These are phyloP conservation scores for Acanthamoeba healyi DNA, from an alignment of 208 protist genomes.

Conservation along the genomic window DNA sequence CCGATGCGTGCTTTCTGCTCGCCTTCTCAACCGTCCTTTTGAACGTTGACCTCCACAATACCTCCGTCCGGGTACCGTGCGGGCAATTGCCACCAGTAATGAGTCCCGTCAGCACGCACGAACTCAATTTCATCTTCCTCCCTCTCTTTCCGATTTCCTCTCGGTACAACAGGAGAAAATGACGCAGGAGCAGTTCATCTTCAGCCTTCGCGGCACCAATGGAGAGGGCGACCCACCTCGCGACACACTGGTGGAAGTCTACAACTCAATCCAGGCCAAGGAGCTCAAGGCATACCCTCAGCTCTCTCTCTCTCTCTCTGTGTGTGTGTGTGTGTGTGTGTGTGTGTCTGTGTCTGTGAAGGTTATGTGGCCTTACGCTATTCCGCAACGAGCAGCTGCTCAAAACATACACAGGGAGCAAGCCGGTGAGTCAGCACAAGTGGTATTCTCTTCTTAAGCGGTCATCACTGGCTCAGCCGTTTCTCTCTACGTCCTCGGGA, in stretches of 20 bases:
- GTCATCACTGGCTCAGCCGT: not conserved
- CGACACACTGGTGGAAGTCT: slow-evolving; percentile 62
- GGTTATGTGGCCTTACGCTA: too few species aligned
- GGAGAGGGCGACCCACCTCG: not conserved
- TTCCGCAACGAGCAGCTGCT: not conserved
- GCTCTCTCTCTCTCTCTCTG: too few species aligned
- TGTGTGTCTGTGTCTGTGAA: too few species aligned
- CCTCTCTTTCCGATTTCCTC: not conserved
- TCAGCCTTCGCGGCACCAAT: slow-evolving; percentile 26
- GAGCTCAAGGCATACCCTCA: slow-evolving; percentile 15
- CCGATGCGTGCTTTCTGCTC: slow-evolving; percentile 77
- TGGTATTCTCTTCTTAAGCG: not conserved
- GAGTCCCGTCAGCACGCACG: too few species aligned
- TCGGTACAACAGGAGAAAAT: slow-evolving; percentile 41
- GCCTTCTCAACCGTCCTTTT: slow-evolving; percentile 81
- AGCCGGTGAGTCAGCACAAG: not conserved
- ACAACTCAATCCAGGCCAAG: slow-evolving; percentile 68
- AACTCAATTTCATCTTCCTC: too few species aligned
- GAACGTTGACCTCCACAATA: slow-evolving; percentile 79
- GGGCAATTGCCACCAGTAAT: too few species aligned
- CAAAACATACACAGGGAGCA: not conserved
- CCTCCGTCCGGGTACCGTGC: slow-evolving; percentile 50
- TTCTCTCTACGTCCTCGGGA: not conserved
- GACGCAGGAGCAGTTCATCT: slow-evolving; percentile 61
- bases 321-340: too few species aligned